These are phyloP conservation scores for Carex cristatella DNA, from an alignment of 176 grass and related monocot genomes.

Conservation along the genomic window DNA sequence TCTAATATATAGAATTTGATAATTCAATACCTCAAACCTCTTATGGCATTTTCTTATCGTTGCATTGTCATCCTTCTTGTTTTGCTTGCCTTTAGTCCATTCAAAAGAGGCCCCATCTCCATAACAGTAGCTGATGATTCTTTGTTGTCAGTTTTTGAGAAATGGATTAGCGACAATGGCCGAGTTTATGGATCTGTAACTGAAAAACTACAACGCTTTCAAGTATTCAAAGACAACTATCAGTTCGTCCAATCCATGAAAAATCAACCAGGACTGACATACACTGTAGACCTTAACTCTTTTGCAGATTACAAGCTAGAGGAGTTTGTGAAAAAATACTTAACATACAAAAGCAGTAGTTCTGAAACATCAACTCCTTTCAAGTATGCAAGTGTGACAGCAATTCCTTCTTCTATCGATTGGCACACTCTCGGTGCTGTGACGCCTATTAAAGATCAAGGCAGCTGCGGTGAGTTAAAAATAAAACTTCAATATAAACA, in stretches of 20 bases:
- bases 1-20: not conserved
- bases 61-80: not conserved
- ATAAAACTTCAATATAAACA: not conserved
- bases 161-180: conserved; percentile 50
- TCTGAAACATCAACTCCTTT: not conserved
- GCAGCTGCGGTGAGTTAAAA: conserved; percentile 32
- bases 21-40: not conserved
- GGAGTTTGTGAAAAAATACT: conserved; percentile 30
- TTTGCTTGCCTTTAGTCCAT: not conserved
- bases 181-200: conserved; percentile 25
- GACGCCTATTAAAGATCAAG: conserved; percentile 43
- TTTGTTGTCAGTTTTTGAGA: conserved; percentile 28
- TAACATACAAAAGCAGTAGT: conserved; percentile 15
- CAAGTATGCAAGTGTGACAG: not conserved
- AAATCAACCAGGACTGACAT: conserved; percentile 14
- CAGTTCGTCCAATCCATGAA: conserved; percentile 43
- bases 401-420: conserved; percentile 17
- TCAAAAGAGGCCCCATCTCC: not conserved
- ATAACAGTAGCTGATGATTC: not conserved
- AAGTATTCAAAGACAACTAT: not conserved
- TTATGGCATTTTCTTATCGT: not conserved
- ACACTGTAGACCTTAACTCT: conserved; percentile 30
- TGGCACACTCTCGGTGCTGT: conserved; percentile 44
- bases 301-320: conserved; percentile 54
- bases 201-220: conserved; percentile 42